Evolutionary conservation across 352 stramenopile species (phyloP).

Genomic region (Pythium utonaiense): DNA sequence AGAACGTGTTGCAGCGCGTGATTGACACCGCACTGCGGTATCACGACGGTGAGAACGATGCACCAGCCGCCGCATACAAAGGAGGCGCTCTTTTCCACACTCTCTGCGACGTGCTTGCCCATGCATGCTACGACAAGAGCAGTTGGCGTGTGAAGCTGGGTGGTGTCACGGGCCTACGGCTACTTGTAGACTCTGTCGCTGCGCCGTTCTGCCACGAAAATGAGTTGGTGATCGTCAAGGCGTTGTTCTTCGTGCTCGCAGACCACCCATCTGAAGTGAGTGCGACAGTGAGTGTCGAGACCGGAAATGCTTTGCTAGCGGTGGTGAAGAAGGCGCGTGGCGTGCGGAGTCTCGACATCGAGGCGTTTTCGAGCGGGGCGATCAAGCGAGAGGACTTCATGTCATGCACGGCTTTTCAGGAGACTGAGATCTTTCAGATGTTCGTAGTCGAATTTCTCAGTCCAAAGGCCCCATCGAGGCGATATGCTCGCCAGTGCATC

Average conservation of each 20-base stretch:
- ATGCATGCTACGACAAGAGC: constrained; percentile 84
- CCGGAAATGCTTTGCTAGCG: constrained; percentile 54
- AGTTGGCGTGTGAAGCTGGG: constrained; percentile 84
- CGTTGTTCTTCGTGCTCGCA: constrained; percentile 85
- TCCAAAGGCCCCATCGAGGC: constrained; percentile 56
- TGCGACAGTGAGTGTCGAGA: constrained; percentile 68
- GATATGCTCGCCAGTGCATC: constrained; percentile 76
- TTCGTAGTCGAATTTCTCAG: constrained; percentile 87
- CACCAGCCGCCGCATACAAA: constrained; percentile 35
- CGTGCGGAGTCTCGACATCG: constrained; percentile 36
- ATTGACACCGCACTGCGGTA: constrained; percentile 41
- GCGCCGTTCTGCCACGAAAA: constrained; percentile 85
- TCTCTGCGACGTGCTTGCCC: constrained; percentile 77
- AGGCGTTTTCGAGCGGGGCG: constrained; percentile 29
- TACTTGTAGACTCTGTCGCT: constrained; percentile 63
- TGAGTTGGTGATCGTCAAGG: constrained; percentile 79
- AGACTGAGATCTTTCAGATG: constrained; percentile 85
- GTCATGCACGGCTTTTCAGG: constrained; percentile 73
- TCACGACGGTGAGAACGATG: constrained; percentile 12
- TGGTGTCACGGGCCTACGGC: constrained; percentile 58
- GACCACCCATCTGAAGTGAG: constrained; percentile 85
- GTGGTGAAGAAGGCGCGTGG: constrained; percentile 57
- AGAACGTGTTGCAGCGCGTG: constrained; percentile 45
- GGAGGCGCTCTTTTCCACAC: constrained; percentile 70
- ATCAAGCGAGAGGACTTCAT: constrained; percentile 59